A percentile compares a stretch with the other conserved stretches of the same genome.
Conservation (phyloP, 306 rosid genomes). For the Quercus cerris region DNA sequence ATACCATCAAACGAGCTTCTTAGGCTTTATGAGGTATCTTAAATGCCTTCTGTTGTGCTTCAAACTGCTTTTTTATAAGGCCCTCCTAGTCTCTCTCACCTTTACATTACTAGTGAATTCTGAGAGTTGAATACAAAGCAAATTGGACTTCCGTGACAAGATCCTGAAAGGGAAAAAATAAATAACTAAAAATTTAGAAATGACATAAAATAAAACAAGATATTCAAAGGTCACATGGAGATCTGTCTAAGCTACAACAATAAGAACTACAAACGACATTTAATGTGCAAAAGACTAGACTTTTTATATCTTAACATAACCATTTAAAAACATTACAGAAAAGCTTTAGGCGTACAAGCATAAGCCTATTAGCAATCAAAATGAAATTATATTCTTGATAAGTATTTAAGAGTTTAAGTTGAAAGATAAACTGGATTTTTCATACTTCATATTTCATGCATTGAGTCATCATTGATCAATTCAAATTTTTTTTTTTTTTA, state of each 20-base stretch:
- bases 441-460: too few species aligned
- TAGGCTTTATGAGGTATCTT: constrained; percentile 37
- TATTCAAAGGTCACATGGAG: background rate
- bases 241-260: background rate
- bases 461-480: background rate
- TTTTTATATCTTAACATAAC: background rate
- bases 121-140: constrained; percentile 41
- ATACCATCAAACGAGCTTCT: too few species aligned
- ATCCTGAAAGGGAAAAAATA: constrained; percentile 43
- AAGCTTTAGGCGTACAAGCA: background rate
- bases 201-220: background rate
- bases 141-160: constrained; percentile 65
- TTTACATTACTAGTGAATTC: constrained; percentile 39
- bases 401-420: too few species aligned
- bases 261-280: background rate
- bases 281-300: background rate
- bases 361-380: background rate
- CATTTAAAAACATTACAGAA: background rate
- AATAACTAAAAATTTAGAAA: background rate
- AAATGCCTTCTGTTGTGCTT: constrained; percentile 70
- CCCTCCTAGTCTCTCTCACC: constrained; percentile 38
- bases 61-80: constrained; percentile 68
- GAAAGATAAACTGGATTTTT: too few species aligned
- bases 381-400: too few species aligned
- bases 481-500: background rate